Evolutionary conservation across 345 rosid species (phyloP).

Genomic region (Citrus hindsii): DNA sequence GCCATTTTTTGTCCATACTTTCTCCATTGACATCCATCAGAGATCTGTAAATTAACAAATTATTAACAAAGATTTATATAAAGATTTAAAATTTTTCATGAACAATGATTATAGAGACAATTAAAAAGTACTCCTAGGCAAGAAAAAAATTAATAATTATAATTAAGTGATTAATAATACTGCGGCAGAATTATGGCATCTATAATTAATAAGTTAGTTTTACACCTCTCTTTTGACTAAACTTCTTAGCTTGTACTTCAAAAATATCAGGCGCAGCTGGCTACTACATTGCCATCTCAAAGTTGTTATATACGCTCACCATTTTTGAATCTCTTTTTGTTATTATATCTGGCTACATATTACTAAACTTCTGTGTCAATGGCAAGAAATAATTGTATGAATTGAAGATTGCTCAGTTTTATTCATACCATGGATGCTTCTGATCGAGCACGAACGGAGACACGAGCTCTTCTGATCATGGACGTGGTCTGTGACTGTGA

Average conservation of each 20-base stretch:
- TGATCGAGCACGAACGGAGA: slow-evolving; percentile 65
- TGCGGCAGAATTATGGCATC: neutral
- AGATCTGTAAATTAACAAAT: slow-evolving; percentile 25
- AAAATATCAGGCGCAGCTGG: slow-evolving; percentile 21
- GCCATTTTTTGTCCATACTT: slow-evolving; percentile 68
- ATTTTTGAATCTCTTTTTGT: neutral
- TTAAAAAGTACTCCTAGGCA: neutral
- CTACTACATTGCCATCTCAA: neutral
- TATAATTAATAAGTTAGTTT: neutral
- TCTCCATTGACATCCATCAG: slow-evolving; percentile 68
- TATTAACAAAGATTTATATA: too few species aligned
- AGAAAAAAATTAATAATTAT: neutral
- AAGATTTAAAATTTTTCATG: too few species aligned
- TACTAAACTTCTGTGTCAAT: neutral
- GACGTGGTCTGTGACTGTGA: slow-evolving; percentile 19
- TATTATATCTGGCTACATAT: neutral
- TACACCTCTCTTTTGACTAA: neutral
- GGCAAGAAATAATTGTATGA: neutral
- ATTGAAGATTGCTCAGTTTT: neutral
- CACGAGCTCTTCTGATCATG: slow-evolving; percentile 58
- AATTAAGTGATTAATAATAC: too few species aligned
- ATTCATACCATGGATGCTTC: slow-evolving; percentile 53
- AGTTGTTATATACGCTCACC: neutral
- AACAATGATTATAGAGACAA: neutral
- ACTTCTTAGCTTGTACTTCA: slow-evolving; percentile 18